Percentiles rank a stretch among this genome's conserved stretches.
These are phyloP conservation scores for Aspergillus kassunensis DNA, from an alignment of 495 filamentous ascomycete genomes.

Conservation along the genomic window DNA sequence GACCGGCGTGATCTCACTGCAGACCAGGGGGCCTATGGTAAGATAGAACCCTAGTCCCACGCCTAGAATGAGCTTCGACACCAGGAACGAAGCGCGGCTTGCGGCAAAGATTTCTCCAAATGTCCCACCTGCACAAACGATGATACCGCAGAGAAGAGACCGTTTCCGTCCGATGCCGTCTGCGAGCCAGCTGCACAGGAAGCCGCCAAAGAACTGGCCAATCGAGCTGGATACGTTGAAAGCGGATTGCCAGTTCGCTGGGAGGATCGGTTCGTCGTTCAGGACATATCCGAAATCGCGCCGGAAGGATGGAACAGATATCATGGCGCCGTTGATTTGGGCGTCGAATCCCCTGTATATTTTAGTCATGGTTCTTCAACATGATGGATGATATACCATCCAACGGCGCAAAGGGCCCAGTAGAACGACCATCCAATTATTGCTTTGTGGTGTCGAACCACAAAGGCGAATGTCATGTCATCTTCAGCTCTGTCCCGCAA, in stretches of 20 bases:
- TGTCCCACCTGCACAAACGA: neutral
- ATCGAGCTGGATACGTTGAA: neutral
- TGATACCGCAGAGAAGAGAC: neutral
- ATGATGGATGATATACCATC: neutral
- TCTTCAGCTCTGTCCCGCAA: too few species aligned
- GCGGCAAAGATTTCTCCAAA: neutral
- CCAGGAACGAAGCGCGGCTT: neutral
- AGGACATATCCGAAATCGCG: neutral
- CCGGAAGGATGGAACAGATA: neutral
- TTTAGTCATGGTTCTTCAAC: neutral
- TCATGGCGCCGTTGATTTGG: conserved; percentile 32
- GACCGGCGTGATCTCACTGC: neutral
- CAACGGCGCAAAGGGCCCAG: conserved; percentile 2
- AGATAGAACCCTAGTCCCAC: neutral
- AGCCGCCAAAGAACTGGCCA: neutral
- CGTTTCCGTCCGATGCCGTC: neutral
- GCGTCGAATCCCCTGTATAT: conserved; percentile 34
- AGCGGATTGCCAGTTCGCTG: neutral
- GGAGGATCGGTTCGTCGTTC: neutral
- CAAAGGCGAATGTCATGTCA: too few species aligned
- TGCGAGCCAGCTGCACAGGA: neutral
- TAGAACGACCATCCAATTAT: conserved; percentile 6
- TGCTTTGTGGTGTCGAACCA: neutral
- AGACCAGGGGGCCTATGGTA: neutral
- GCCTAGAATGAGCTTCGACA: neutral